Percentiles rank a stretch among this genome's conserved stretches.
Conservation (phyloP, 2,329 filamentous ascomycete genomes). For the Aspergillus sp. region DNA sequence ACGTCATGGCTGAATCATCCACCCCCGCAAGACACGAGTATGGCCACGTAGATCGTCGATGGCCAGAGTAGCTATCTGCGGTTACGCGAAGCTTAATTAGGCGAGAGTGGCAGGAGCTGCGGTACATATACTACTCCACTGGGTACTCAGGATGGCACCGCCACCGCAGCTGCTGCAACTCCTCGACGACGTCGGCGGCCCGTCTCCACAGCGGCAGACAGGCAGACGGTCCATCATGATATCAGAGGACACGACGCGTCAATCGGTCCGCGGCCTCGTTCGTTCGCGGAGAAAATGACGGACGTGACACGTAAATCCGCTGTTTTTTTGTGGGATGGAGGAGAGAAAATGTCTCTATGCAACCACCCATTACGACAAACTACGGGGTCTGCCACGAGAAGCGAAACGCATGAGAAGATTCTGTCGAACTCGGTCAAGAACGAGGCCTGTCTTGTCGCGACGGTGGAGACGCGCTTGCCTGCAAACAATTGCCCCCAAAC, state of each 20-base stretch:
- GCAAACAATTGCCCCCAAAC: neutral
- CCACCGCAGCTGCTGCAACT: neutral
- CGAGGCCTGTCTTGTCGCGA: neutral
- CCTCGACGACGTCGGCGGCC: too few relatives aligned
- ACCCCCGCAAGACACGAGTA: neutral
- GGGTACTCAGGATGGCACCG: neutral
- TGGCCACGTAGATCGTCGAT: neutral
- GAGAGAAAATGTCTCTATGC: neutral
- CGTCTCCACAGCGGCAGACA: too few relatives aligned
- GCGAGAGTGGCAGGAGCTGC: neutral
- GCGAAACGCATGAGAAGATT: neutral
- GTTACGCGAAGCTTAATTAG: neutral
- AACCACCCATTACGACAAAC: neutral
- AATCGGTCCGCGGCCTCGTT: neutral
- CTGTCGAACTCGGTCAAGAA: neutral
- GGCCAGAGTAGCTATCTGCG: neutral
- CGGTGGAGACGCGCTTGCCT: neutral
- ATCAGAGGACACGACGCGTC: neutral
- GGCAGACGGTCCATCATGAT: neutral
- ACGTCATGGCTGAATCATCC: slow-evolving; percentile 1
- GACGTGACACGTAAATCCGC: neutral
- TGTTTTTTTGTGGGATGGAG: neutral
- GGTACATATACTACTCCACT: neutral
- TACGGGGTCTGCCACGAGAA: neutral
- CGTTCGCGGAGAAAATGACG: neutral